Evolutionary conservation across 2,329 filamentous ascomycete genomes (phyloP), one percentile per base, ranked within the genome.

Genomic region (Pseudocercospora cruenta): DNA sequence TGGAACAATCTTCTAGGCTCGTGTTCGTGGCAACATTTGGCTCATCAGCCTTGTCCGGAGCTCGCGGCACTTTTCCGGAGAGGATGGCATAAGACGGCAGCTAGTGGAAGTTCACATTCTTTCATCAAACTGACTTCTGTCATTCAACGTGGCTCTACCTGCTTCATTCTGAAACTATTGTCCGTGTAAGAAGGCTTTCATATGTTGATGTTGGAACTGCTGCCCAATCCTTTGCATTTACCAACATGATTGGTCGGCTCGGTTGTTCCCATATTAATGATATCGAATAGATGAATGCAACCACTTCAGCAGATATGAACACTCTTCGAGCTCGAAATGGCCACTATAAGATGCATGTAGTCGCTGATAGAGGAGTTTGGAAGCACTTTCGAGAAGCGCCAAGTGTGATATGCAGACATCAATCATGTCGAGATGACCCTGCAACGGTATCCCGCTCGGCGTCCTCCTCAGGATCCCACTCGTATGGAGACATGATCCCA

Each of bases 51-150:
- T 19, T 3, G 51, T 22, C 24, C 19, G 19, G 26, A 31, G 51
- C 24, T 19, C 51, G 24, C 24, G 51, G 51, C 21, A 55, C 4
- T 33, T 31, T 8, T 55, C 8, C 22, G 19, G 51, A 55, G 22
- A 55, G 51, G 51, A 19, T 31, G 51, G 24, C 16, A 2, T 14
- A 8, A 31, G 51, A 55, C 51, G 51, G 51, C 10, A 26, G 26
- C 51, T 55, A 55, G 16, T 26, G 51, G 51, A 55, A 55, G 51
- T n/a, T n/a, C 51, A 26, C 51, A 55, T 55, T 55, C 51, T 26
- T 31, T 55, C 51, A 55, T 55, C 51, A 28, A 31, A 33, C 16
- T 55, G 21, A 55, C 51, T 55, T 55, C 51, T 55, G 14, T 54
- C 49, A 54, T 16, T 7, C 8, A 54, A 54, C 22, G 49, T 55